phyloP scores from a whole-genome alignment of 73 alveolate species.

The Tetrahymena elliotti region DNA sequence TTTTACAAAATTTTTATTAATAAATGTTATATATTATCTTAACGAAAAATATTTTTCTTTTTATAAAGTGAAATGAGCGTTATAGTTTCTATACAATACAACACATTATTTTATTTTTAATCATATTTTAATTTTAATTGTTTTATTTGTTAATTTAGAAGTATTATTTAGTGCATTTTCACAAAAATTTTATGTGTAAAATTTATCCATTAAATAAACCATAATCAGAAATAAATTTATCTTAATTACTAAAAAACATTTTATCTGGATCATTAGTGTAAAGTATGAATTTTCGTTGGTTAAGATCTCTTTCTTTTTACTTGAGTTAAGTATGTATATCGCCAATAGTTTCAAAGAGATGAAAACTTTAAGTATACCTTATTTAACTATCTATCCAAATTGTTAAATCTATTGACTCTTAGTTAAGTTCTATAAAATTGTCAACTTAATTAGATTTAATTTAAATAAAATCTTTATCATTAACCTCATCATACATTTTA shows the following conservation, averaged over 20 bases:
- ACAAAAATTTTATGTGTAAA: not conserved
- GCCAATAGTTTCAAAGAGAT: not conserved
- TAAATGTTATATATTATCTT: too few relatives aligned
- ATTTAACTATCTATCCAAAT: not conserved
- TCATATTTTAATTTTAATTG: too few relatives aligned
- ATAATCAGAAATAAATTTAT: not conserved
- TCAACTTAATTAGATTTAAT: too few relatives aligned
- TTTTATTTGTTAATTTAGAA: too few relatives aligned
- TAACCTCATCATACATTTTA: too few relatives aligned
- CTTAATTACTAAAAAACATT: not conserved
- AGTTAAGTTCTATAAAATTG: not conserved
- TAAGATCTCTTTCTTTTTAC: not conserved
- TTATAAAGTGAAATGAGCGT: too few relatives aligned
- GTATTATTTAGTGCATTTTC: too few relatives aligned
- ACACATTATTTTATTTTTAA: too few relatives aligned
- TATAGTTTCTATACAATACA: too few relatives aligned
- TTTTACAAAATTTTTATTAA: too few relatives aligned
- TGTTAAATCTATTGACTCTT: not conserved
- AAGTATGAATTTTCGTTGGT: not conserved
- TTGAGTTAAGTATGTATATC: not conserved
- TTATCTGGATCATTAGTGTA: not conserved
- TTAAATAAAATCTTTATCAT: not conserved
- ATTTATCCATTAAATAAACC: not conserved
- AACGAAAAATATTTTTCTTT: too few relatives aligned
- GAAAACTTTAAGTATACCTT: not conserved